Evolutionary conservation across 2,329 filamentous ascomycete species (phyloP).

Genomic region (Dactylellina cionopaga): DNA sequence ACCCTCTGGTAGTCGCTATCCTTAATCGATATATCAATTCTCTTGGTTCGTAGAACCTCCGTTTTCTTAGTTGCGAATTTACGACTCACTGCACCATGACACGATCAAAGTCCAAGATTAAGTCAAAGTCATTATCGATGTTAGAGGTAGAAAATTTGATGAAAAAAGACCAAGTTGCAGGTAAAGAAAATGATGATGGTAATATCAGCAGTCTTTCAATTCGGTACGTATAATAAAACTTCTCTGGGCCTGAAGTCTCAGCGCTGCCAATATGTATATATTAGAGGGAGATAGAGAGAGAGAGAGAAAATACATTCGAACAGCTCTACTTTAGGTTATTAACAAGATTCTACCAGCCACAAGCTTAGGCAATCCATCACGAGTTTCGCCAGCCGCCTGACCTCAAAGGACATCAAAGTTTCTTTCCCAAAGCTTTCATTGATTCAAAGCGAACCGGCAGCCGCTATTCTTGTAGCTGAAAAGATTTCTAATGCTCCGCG

Average conservation of each 20-base stretch:
- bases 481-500: too few species aligned
- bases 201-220: slow-evolving; percentile 4
- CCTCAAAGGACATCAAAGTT: neutral
- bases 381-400: slow-evolving; percentile 9
- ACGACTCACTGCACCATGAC: neutral
- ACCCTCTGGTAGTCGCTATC: neutral
- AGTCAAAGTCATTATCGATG: neutral
- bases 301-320: too few species aligned
- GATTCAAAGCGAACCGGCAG: neutral
- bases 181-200: neutral
- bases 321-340: too few species aligned
- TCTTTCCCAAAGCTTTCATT: neutral
- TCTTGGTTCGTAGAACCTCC: too few species aligned
- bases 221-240: slow-evolving; percentile 17
- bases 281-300: too few species aligned
- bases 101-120: slow-evolving; percentile 7
- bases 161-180: neutral
- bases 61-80: too few species aligned
- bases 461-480: too few species aligned
- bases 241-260: too few species aligned
- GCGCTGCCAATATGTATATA: too few species aligned
- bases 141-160: neutral
- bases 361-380: slow-evolving; percentile 34
- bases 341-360: slow-evolving; percentile 3
- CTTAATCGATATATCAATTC: neutral